A percentile compares a stretch with the other conserved stretches of the same genome.
phyloP scores from a whole-genome alignment of 495 filamentous ascomycete species.

The Penicillium turbatum region DNA sequence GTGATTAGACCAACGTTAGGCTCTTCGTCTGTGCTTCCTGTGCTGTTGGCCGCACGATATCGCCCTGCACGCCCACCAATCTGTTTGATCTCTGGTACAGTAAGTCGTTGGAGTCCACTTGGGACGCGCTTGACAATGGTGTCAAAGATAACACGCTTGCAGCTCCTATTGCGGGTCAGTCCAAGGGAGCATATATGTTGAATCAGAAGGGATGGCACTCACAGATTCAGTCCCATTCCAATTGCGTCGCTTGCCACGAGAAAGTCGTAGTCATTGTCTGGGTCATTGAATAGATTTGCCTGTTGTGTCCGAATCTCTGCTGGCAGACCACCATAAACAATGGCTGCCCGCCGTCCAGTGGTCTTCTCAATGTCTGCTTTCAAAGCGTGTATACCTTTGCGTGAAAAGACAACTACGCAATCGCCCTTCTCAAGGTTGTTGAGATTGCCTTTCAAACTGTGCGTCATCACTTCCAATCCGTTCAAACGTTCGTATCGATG shows the following conservation, averaged over 20 bases:
- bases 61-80: constrained; percentile 93
- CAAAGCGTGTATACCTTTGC: constrained; percentile 74
- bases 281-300: constrained; percentile 89
- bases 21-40: constrained; percentile 20
- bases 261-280: constrained; percentile 88
- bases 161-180: constrained; percentile 51
- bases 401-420: constrained; percentile 80
- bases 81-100: constrained; percentile 81
- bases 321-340: constrained; percentile 88
- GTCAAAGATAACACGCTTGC: constrained; percentile 89
- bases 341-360: constrained; percentile 77
- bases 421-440: constrained; percentile 77
- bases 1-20: constrained; percentile 70
- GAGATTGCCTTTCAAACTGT: constrained; percentile 60
- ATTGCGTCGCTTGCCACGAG: constrained; percentile 94
- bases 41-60: constrained; percentile 65
- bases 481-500: constrained; percentile 80
- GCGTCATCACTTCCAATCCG: constrained; percentile 59
- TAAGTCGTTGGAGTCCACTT: constrained; percentile 44
- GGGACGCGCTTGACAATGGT: constrained; percentile 64
- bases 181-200: neutral
- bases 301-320: constrained; percentile 91
- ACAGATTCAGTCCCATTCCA: constrained; percentile 95
- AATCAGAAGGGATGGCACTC: constrained; percentile 20
- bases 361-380: constrained; percentile 69